These are phyloP conservation scores for Monosporascus sp. DNA, from an alignment of 2,329 filamentous ascomycete species.

Conservation along the genomic window DNA sequence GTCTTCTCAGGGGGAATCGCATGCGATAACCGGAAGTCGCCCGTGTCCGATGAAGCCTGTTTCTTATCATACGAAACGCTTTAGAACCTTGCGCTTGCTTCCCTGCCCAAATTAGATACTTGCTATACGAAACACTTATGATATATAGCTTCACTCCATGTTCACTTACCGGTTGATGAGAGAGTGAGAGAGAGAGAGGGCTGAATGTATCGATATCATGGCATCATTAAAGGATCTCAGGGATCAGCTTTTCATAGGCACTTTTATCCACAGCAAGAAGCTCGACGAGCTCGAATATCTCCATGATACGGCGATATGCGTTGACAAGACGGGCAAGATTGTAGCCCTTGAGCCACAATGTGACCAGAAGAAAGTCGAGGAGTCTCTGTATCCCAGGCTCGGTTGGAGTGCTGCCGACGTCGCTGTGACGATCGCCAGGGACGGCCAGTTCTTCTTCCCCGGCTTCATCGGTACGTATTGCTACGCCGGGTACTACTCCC, in stretches of 20 bases:
- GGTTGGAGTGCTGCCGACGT: constrained; percentile 41
- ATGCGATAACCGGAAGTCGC: too few relatives aligned
- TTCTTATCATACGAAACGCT: too few relatives aligned
- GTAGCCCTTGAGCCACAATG: constrained; percentile 39
- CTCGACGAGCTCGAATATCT: constrained; percentile 46
- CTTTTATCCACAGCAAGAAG: constrained; percentile 49
- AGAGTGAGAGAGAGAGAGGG: too few relatives aligned
- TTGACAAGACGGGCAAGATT: constrained; percentile 47
- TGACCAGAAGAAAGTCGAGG: constrained; percentile 26
- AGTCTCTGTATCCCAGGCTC: constrained; percentile 34
- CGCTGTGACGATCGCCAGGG: constrained; percentile 29
- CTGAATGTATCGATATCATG: too few relatives aligned
- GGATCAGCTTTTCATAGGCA: constrained; percentile 48
- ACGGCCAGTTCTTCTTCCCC: constrained; percentile 73
- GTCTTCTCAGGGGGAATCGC: too few relatives aligned
- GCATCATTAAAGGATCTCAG: constrained; percentile 5
- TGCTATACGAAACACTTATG: too few relatives aligned
- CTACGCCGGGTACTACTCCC: not conserved
- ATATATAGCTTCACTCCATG: too few relatives aligned
- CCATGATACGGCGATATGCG: constrained; percentile 45
- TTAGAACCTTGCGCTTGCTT: too few relatives aligned
- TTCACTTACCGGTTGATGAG: too few relatives aligned
- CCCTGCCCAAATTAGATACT: too few relatives aligned
- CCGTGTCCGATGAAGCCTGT: too few relatives aligned
- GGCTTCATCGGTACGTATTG: constrained; percentile 65